Evolutionary conservation across 192 early-diverging fungal genomes (phyloP).

Genomic region (Globomyces pollinis-pini): DNA sequence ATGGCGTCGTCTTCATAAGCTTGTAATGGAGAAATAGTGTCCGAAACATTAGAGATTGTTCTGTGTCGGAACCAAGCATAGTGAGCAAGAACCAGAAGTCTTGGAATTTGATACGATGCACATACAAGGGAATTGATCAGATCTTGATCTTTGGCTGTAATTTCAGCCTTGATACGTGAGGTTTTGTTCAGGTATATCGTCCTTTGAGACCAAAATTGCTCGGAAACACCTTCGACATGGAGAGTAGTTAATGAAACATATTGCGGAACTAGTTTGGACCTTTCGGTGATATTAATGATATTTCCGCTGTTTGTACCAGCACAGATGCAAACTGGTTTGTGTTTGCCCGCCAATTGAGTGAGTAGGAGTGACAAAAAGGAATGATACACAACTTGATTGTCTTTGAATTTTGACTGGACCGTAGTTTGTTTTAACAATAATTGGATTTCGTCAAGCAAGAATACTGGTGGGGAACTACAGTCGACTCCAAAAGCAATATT

Average conservation of each 20-base stretch:
- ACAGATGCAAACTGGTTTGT: constrained; percentile 7
- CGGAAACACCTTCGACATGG: not conserved
- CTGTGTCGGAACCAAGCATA: not conserved
- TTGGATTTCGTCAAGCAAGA: constrained; percentile 3
- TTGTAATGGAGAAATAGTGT: not conserved
- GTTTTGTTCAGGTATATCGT: not conserved
- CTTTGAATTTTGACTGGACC: not conserved
- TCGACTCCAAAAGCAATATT: constrained; percentile 6
- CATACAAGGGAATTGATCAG: not conserved
- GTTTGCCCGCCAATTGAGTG: not conserved
- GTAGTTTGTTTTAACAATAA: not conserved
- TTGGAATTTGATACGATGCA: constrained; percentile 1
- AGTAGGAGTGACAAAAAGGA: not conserved
- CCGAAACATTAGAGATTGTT: not conserved
- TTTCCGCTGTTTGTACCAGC: constrained; percentile 1
- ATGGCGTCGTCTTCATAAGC: not conserved
- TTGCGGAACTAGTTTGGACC: not conserved
- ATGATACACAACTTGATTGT: not conserved
- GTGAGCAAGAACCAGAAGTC: not conserved
- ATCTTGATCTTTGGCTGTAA: not conserved
- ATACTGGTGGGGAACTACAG: not conserved
- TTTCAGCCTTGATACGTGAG: not conserved
- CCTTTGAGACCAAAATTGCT: not conserved
- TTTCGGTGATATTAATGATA: not conserved
- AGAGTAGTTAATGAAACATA: not conserved